Conservation (phyloP, 306 rosid species). For the Chamaecrista fasciculata region DNA sequence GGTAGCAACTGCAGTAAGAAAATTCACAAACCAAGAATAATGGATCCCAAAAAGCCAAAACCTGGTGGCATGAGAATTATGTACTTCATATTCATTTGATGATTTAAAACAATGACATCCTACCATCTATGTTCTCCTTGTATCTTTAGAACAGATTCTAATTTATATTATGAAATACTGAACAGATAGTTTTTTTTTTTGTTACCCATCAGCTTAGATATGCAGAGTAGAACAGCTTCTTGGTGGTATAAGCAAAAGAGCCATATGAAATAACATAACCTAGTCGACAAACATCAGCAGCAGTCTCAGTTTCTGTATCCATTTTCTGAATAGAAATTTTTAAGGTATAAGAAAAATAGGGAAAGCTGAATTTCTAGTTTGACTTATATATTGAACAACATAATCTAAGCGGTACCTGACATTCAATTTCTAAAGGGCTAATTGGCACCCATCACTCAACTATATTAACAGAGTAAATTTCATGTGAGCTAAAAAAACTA, state of each 20-base stretch:
- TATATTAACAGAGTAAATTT: constrained; percentile 43
- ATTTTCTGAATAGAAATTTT: constrained; percentile 23
- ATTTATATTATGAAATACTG: not conserved
- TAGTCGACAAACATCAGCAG: not conserved
- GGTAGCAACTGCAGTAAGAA: too few relatives aligned
- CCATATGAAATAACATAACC: not conserved
- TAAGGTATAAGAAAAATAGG: constrained; percentile 27
- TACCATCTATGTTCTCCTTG: not conserved
- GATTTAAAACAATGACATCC: not conserved
- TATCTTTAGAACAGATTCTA: not conserved
- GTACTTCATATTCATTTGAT: not conserved
- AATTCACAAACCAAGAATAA: too few relatives aligned
- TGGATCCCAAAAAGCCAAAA: too few relatives aligned
- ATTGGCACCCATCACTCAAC: constrained; percentile 34
- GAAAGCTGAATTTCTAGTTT: constrained; percentile 32
- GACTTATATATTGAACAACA: constrained; percentile 34
- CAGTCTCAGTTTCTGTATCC: constrained; percentile 16
- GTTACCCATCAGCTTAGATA: not conserved
- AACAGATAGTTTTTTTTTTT: not conserved
- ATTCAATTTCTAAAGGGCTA: constrained; percentile 37
- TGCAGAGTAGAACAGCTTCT: not conserved
- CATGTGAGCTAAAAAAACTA: constrained; percentile 24
- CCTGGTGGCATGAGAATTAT: not conserved
- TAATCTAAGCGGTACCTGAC: constrained; percentile 25
- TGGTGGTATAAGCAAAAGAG: not conserved